Conservation (phyloP, 2,329 filamentous ascomycete species). For the Paracorniculantispora psalliotae region DNA sequence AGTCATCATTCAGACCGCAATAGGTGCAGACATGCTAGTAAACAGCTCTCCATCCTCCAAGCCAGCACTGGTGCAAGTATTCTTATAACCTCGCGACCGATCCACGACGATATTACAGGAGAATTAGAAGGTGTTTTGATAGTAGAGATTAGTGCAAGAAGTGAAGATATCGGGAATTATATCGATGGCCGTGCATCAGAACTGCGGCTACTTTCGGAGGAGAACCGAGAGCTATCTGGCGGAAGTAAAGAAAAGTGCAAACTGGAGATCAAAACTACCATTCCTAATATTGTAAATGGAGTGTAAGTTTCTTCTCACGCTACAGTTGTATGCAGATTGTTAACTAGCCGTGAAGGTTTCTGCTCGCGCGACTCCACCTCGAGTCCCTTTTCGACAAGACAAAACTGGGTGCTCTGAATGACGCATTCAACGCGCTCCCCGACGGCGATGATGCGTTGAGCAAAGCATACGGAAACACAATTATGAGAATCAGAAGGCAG, state of each 20-base stretch:
- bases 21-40: too few relatives aligned
- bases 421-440: slow-evolving; percentile 19
- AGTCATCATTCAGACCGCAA: too few relatives aligned
- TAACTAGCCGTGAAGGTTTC: slow-evolving; percentile 2
- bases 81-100: too few relatives aligned
- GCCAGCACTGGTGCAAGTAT: too few relatives aligned
- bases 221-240: background rate
- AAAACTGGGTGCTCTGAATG: slow-evolving; percentile 8
- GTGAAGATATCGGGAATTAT: background rate
- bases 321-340: background rate
- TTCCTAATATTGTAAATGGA: background rate
- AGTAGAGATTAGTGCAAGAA: background rate
- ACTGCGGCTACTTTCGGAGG: background rate
- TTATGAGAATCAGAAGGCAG: slow-evolving; percentile 36
- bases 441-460: slow-evolving; percentile 23
- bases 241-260: background rate
- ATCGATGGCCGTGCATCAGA: background rate
- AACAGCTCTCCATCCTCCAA: too few relatives aligned
- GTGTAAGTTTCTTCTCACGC: background rate
- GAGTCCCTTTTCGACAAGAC: slow-evolving; percentile 20
- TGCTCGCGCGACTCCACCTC: slow-evolving; percentile 9
- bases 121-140: background rate
- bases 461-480: slow-evolving; percentile 34
- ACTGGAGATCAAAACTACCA: background rate
- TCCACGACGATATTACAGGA: background rate